Base-by-base conservation (phyloP, 495 filamentous ascomycete species). In the Rhizodiscina lignyota region DNA sequence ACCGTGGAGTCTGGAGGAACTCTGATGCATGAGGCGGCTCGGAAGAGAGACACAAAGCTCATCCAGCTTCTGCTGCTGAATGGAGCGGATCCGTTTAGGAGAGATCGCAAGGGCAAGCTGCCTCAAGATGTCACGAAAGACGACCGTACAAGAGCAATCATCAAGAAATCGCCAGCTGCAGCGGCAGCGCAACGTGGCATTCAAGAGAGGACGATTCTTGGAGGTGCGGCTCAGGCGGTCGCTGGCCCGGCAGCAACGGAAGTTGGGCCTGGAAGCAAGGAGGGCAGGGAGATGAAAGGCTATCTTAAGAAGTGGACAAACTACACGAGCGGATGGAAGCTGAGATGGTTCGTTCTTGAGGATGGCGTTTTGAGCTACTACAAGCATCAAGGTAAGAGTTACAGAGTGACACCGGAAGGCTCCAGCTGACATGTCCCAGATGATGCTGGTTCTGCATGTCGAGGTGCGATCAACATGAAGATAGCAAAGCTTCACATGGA, bases 221-320 rank as follows among this genome's bases (percentile, higher is more conserved):
- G 89, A 4, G 80, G 74, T 39, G 38, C 33, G 2, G 10, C 8
- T 10, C 17, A 5, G 5, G 18, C 50, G 50, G 17, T 21, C 52
- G 2, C 62, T 68, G 5, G 52, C 67, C 2, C 62, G 68, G 28
- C 60, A 8, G 17, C 62, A 0, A 58, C 53, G 3, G 80, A 91
- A 42, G 63, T 66, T 19, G 54, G 62, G 5, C 59, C 84, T 36
- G 76, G 75, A 29, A 74, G 77, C 5, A 89, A 86, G 43, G 89
- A 97, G 41, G 74, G 77, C 6, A 72, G 85, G 30, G 89, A 96
- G 54, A 94, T 96, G 83, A 93, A 86, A 58, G 89, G 89, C 5
- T 97, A 96, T 53, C 62, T 97, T 38, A 94, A 94, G 55, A 97
- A 97, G 51, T 97, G 89, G 89, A 96, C 89, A 16, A 97, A 97